Evolutionary conservation across 108 stramenopile species (phyloP).

Genomic region (Nannochloropsis granulata): DNA sequence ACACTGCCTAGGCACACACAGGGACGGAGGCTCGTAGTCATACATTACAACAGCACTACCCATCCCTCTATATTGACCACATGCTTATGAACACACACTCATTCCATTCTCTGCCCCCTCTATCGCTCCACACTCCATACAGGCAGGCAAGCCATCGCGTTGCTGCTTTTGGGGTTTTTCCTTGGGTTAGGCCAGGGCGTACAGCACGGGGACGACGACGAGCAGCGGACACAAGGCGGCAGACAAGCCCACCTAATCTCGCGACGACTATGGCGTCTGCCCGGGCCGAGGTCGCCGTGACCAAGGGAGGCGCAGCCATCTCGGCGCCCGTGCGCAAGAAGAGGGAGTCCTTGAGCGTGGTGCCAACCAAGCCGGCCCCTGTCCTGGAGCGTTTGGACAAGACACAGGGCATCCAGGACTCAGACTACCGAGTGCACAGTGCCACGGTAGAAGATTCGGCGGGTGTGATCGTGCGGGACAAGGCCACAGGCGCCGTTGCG

Average conservation of each 20-base stretch:
- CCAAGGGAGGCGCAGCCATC: background rate
- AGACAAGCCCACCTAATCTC: background rate
- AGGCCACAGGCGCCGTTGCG: background rate
- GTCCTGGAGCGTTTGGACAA: background rate
- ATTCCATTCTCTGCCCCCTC: no score
- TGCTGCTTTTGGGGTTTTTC: no score
- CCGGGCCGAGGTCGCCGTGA: background rate
- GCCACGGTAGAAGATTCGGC: background rate
- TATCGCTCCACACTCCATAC: no score
- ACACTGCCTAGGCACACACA: no score
- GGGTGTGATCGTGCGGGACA: background rate
- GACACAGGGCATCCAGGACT: background rate
- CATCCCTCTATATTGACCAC: no score
- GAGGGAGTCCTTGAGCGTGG: background rate
- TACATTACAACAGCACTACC: no score
- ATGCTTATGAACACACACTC: no score
- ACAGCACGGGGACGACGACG: no score
- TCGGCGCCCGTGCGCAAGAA: background rate
- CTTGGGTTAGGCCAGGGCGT: no score
- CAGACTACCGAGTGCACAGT: background rate
- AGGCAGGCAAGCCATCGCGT: no score
- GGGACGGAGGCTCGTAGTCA: no score
- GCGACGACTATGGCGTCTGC: background rate
- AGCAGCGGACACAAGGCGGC: no score
- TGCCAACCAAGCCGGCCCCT: background rate